Base-by-base conservation (phyloP, 352 stramenopile species). In the Peronospora farinosa region DNA sequence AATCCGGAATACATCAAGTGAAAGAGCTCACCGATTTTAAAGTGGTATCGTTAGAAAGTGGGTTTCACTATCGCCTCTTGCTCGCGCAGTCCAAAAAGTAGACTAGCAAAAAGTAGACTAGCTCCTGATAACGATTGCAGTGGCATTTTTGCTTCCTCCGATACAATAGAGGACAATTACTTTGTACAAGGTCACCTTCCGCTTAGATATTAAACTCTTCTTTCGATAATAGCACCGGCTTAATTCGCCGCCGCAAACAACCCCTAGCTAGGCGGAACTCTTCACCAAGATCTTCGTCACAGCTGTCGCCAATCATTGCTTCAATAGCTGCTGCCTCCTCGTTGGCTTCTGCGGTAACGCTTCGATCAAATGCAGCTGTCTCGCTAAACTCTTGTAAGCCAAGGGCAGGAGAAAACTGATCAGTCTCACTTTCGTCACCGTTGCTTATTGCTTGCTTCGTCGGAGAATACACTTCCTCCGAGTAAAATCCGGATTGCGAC, bases 51-150 rank as follows among this genome's bases (percentile, higher is more conserved):
- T 67, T 86, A 58, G 79, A 91, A 55, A 85, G 77, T 37, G 82
- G 82, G 36, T 92, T 88, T 54, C 67, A 78, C 50, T 86, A 85
- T 57, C 63, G 76, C 3, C 51, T 91, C 39, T 15, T 91, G 37
- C 47, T 90, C n/a, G 81, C 57, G 5, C 53, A 74, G 30, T 33
- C 54, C 19, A 40, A 43, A 53, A 40, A 53, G 8, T 69, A 72
- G 51, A 54, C 25, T 23, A 19, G n/a, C 42, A 40, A 43, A 53
- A 40, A 53, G 8, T 69, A 72, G 51, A 54, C 25, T 23, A 19
- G n/a, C 42, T 47, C 8, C 16, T 17, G 46, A 54, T 54, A 58
- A 58, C 37, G 47, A 51, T 55, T 50, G 39, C 40, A 13, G 30
- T 54, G 25, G 39, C 28, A 54, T 43, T 62, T 57, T 57, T 55